Percentiles rank a stretch among this genome's conserved stretches.
Evolutionary conservation across 78 protist species (phyloP).

Genomic region (Guillardia theta): DNA sequence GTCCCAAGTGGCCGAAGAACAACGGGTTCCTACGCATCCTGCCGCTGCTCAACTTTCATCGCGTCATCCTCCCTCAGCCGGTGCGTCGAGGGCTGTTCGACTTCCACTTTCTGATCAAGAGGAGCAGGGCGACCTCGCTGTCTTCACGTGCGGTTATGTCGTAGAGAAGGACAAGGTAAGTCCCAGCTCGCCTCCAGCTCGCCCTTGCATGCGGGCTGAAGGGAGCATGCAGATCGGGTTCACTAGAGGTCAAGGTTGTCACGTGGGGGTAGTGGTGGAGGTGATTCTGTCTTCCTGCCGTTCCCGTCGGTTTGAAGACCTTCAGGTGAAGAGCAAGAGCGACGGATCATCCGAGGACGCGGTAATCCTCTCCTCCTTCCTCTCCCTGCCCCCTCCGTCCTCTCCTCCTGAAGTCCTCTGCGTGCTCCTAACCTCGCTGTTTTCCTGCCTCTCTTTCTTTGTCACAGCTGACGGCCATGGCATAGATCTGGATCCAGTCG

Average conservation of each 20-base stretch:
- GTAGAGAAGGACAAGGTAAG: neutral
- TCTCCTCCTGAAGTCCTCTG: neutral
- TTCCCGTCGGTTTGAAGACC: neutral
- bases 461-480: neutral
- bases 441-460: neutral
- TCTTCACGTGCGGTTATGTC: neutral
- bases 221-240: neutral
- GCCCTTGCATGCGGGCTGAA: neutral
- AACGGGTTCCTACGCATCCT: conserved; percentile 15
- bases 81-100: neutral
- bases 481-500: too few relatives aligned
- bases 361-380: too few relatives aligned
- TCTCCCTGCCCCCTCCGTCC: neutral
- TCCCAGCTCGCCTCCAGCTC: neutral
- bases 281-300: neutral
- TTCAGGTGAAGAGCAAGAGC: too few relatives aligned
- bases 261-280: neutral
- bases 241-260: neutral
- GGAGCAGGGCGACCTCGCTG: neutral
- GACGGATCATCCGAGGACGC: too few relatives aligned
- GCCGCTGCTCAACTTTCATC: neutral
- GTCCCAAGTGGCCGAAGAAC: conserved; percentile 13
- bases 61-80: neutral
- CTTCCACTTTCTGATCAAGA: neutral
- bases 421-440: neutral